A percentile compares a stretch with the other conserved stretches of the same genome.
These are phyloP conservation scores for Retiboletus flavoniger DNA, from an alignment of 1,284 basidiomycete genomes.

Conservation along the genomic window DNA sequence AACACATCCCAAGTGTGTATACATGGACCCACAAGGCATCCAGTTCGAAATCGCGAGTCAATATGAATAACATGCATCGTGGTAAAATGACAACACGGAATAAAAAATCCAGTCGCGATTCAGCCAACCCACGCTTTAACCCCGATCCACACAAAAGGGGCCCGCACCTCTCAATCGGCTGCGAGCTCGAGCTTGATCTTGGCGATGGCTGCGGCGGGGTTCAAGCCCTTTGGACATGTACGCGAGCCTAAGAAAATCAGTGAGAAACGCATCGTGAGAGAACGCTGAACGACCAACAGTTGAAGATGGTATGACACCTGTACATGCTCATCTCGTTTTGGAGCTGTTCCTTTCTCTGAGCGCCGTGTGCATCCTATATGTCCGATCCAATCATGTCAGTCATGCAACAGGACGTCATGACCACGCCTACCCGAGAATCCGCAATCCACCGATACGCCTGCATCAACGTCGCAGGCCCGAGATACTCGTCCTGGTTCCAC, in stretches of 20 bases:
- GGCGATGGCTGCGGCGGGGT: constrained; percentile 84
- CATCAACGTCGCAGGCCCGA: constrained; percentile 96
- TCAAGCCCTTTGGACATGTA: constrained; percentile 95
- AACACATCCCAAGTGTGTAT: background rate
- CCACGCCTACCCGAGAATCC: constrained; percentile 76
- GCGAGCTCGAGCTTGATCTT: constrained; percentile 90
- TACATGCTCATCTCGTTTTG: constrained; percentile 96
- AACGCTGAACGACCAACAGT: constrained; percentile 55
- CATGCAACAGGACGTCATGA: background rate
- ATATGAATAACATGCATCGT: constrained; percentile 1
- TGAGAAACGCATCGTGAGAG: background rate
- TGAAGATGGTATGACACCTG: constrained; percentile 95
- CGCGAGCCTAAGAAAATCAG: constrained; percentile 56
- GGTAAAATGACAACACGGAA: constrained; percentile 7
- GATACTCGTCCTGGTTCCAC: constrained; percentile 99
- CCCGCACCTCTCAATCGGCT: constrained; percentile 52
- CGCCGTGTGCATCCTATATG: constrained; percentile 72
- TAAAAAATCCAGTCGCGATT: background rate
- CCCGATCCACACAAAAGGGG: background rate
- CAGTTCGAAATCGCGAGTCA: background rate
- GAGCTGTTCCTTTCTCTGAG: constrained; percentile 85
- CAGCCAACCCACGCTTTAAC: constrained; percentile 8
- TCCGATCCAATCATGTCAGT: background rate
- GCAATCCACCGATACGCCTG: constrained; percentile 97
- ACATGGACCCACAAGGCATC: background rate